Evolutionary conservation across 352 stramenopile genomes (phyloP).

Genomic region (Globisporangium camurandrum): DNA sequence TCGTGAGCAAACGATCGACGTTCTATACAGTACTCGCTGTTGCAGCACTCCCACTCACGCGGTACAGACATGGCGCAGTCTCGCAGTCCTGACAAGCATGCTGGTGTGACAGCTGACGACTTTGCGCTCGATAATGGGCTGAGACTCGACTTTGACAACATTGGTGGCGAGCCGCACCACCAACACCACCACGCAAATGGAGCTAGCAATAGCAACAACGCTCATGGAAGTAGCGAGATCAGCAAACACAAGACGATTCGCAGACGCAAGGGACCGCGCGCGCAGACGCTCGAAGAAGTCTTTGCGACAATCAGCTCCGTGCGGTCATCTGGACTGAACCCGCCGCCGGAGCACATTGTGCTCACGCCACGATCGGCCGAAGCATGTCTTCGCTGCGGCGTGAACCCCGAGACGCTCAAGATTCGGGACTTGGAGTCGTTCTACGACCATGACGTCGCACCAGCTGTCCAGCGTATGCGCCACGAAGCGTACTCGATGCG

Average conservation of each 20-base stretch:
- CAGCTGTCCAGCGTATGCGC: constrained; percentile 86
- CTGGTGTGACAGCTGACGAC: neutral
- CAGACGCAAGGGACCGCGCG: constrained; percentile 48
- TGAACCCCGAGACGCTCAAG: constrained; percentile 90
- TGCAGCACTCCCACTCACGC: too few relatives aligned
- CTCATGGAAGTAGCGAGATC: too few relatives aligned
- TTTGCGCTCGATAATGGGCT: constrained; percentile 1
- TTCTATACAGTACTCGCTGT: too few relatives aligned
- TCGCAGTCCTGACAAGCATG: constrained; percentile 1
- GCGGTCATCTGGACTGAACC: constrained; percentile 62
- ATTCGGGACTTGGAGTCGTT: constrained; percentile 91
- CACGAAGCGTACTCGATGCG: constrained; percentile 90
- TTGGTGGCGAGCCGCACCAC: constrained; percentile 1
- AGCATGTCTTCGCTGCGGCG: constrained; percentile 82
- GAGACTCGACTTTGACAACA: constrained; percentile 7
- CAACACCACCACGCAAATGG: neutral
- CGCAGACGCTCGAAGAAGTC: constrained; percentile 69
- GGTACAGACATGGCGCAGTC: too few relatives aligned
- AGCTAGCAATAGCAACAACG: neutral
- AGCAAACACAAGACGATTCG: constrained; percentile 35
- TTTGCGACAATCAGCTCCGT: constrained; percentile 71
- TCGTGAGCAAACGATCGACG: too few relatives aligned
- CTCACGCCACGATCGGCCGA: constrained; percentile 86
- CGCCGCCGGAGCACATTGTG: constrained; percentile 64
- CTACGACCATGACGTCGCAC: constrained; percentile 70